phyloP scores from a whole-genome alignment of 495 filamentous ascomycete species.

The Talaromyces proteolyticus region DNA sequence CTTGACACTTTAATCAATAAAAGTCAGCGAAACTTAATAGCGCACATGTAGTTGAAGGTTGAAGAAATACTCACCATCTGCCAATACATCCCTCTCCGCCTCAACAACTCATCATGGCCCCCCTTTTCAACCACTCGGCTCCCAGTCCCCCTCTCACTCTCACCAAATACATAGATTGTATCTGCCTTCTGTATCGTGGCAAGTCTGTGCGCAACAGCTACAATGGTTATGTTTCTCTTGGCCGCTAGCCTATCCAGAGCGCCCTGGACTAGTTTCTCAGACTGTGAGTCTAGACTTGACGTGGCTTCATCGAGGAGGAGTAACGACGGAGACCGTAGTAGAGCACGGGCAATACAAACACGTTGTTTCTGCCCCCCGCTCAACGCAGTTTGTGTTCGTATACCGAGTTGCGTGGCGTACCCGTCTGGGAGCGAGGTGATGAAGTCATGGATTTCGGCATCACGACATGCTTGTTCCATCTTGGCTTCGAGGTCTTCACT shows the following conservation, averaged over 20 bases:
- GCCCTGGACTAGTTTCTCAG: conserved; percentile 59
- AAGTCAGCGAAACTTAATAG: no score
- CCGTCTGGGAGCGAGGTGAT: conserved; percentile 42
- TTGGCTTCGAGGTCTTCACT: conserved; percentile 39
- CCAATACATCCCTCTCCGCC: conserved; percentile 25
- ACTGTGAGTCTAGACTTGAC: conserved; percentile 58
- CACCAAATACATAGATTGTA: conserved; percentile 63
- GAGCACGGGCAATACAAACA: conserved; percentile 61
- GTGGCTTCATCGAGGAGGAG: conserved; percentile 72
- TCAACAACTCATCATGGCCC: conserved; percentile 18
- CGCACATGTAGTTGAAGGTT: no score
- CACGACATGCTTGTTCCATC: conserved; percentile 46
- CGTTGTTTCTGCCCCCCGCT: conserved; percentile 69
- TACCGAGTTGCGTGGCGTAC: conserved; percentile 20
- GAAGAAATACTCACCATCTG: conserved; percentile 23
- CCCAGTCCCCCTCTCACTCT: conserved; percentile 18
- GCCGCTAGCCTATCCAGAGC: conserved; percentile 54
- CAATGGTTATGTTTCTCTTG: conserved; percentile 50
- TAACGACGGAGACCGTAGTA: conserved; percentile 58
- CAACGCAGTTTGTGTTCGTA: conserved; percentile 44
- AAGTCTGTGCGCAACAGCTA: conserved; percentile 66
- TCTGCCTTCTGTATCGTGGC: conserved; percentile 67
- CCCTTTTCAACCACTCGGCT: conserved; percentile 18
- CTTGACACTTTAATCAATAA: conserved; percentile 34
- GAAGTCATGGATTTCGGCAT: conserved; percentile 55